Conservation (phyloP, 441 rosid genomes). For the Aleurites moluccanus region DNA sequence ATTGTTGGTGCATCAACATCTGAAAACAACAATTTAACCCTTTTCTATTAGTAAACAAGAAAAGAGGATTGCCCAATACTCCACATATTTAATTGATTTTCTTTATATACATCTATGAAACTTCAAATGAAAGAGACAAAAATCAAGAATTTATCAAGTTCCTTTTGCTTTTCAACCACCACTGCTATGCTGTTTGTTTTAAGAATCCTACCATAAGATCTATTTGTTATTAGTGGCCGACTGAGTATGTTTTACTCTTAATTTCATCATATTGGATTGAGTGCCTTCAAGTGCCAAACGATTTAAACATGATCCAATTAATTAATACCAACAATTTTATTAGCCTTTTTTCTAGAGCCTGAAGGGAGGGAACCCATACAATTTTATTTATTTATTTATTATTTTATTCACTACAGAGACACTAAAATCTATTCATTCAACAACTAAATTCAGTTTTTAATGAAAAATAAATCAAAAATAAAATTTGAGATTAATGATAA, state of each 20-base stretch:
- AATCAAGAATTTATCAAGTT: no score
- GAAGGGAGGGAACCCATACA: no score
- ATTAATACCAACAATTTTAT: no score
- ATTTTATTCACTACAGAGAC: no score
- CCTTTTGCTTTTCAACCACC: not conserved
- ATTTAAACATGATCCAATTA: no score
- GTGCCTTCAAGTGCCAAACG: not conserved
- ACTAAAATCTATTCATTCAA: no score
- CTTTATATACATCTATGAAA: no score
- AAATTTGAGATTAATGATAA: no score
- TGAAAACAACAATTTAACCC: not conserved
- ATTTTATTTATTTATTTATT: no score
- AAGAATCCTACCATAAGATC: constrained; percentile 9
- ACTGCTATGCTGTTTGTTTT: not conserved
- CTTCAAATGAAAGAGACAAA: no score
- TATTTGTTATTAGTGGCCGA: not conserved
- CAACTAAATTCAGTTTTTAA: not conserved
- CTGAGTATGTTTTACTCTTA: not conserved
- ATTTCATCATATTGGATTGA: not conserved
- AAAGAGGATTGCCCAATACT: not conserved
- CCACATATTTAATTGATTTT: not conserved
- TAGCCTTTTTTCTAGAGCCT: no score
- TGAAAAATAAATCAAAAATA: not conserved
- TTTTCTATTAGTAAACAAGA: not conserved
- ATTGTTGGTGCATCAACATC: not conserved